Base-by-base conservation (phyloP, 805 yeast species). In the Starmerella floris region DNA sequence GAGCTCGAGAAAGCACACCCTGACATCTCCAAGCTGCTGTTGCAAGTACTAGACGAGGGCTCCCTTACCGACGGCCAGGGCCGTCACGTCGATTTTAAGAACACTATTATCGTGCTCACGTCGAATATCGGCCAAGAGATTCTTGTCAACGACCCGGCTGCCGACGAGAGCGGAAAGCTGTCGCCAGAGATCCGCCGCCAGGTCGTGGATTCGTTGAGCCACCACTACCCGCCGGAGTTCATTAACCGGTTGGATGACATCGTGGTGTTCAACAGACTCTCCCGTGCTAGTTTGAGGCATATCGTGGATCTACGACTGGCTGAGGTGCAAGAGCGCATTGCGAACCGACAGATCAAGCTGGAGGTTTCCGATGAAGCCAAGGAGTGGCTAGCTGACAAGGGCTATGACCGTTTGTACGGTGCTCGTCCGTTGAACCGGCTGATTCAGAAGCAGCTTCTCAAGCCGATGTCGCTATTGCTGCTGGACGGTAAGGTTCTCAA, bases 1-100 rank as follows among this genome's bases (percentile, higher is more conserved):
- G 98, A 88, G 64, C 83, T 88, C 61, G 98, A 88, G 56, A 88
- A 88, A 62, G 97, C 98, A 0, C 97, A 91, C 60, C 80, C 85
- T 2, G 98, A 88, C 62, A 80, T 88, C n/a, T 77, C 94, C 25
- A 91, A 91, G 62, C 69, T 88, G 32, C 66, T 88, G 38, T 65
- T 88, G 46, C 98, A 91, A 62, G 97, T 88, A 0, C 67, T 88
- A 41, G 98, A 88, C 61, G 98, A 88, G 62, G 98, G 98, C 43
- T 76, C 81, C 41, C 69, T 88, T 53, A 88, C 97, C 0, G 98
- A 88, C 59, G 80, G 95, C 2, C 94, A 85, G 56, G 98, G 98
- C 25, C 83, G 85, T 46, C 81, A 79, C 51, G 84, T 91, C 38
- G 96, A 91, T 60, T 88, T 88, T 74, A 75, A 87, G 52, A 91